Evolutionary conservation across 768 basidiomycete species (phyloP).

Genomic region (Macrolepiota dolichaula): DNA sequence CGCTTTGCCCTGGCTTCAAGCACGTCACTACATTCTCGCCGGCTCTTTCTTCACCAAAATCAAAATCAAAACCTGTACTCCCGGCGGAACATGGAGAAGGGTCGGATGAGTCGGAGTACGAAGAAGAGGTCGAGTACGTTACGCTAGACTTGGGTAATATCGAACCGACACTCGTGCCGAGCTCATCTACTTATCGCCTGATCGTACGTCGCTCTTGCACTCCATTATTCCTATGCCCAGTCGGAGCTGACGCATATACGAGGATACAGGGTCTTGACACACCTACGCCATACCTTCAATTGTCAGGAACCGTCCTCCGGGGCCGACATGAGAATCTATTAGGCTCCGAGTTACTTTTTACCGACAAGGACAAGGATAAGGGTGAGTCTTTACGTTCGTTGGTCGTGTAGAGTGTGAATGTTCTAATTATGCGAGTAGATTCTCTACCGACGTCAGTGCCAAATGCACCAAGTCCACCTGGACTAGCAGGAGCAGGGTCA

Average conservation of each 20-base stretch:
- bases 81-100: constrained; percentile 55
- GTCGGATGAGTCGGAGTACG: constrained; percentile 46
- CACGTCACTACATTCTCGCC: constrained; percentile 37
- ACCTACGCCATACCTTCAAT: constrained; percentile 71
- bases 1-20: constrained; percentile 56
- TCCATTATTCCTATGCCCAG: background rate
- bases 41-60: background rate
- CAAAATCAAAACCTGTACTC: background rate
- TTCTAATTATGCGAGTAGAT: background rate
- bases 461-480: background rate
- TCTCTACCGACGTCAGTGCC: background rate
- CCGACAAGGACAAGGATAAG: constrained; percentile 31
- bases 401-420: background rate
- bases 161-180: constrained; percentile 75
- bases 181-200: constrained; percentile 64
- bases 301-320: constrained; percentile 72
- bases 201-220: constrained; percentile 48
- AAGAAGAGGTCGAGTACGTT: constrained; percentile 63
- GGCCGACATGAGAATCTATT: constrained; percentile 65
- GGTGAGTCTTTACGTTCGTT: constrained; percentile 30
- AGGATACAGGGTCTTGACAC: constrained; percentile 66
- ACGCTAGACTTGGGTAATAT: constrained; percentile 71
- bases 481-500: background rate
- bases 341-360: constrained; percentile 76
- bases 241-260: background rate